phyloP scores from a whole-genome alignment of 331 rosid genomes.

The Prunus yedoensis region DNA sequence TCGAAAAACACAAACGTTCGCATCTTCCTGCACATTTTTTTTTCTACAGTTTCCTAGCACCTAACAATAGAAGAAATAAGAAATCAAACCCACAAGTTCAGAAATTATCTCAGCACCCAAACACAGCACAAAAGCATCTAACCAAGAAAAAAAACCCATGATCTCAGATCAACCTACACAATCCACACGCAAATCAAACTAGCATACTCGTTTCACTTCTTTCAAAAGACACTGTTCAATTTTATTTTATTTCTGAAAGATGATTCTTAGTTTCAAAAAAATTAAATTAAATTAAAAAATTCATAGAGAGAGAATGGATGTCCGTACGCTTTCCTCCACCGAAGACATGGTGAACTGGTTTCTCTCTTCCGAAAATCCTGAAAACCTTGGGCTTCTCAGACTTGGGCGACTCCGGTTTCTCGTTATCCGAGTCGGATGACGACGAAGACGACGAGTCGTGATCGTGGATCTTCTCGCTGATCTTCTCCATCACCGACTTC shows the following conservation, averaged over 20 bases:
- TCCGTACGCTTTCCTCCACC: slow-evolving; percentile 95
- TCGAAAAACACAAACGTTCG: too few species aligned
- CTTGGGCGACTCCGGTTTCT: slow-evolving; percentile 29
- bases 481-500: slow-evolving; percentile 54
- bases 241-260: neutral
- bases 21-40: too few species aligned
- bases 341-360: slow-evolving; percentile 69
- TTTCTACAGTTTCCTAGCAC: neutral
- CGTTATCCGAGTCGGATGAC: slow-evolving; percentile 51
- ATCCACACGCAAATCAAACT: too few species aligned
- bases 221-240: too few species aligned
- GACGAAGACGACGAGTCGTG: slow-evolving; percentile 60
- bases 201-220: too few species aligned
- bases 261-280: neutral
- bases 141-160: too few species aligned
- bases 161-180: slow-evolving; percentile 5
- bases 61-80: neutral
- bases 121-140: neutral
- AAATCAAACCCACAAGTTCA: neutral
- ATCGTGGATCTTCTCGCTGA: slow-evolving; percentile 63
- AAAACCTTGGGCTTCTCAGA: slow-evolving; percentile 50
- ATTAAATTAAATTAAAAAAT: neutral
- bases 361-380: slow-evolving; percentile 83
- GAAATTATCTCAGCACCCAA: neutral
- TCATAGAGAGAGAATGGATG: too few species aligned